Evolutionary conservation across 1,284 basidiomycete genomes (phyloP).

Genomic region (Boletus mariae): DNA sequence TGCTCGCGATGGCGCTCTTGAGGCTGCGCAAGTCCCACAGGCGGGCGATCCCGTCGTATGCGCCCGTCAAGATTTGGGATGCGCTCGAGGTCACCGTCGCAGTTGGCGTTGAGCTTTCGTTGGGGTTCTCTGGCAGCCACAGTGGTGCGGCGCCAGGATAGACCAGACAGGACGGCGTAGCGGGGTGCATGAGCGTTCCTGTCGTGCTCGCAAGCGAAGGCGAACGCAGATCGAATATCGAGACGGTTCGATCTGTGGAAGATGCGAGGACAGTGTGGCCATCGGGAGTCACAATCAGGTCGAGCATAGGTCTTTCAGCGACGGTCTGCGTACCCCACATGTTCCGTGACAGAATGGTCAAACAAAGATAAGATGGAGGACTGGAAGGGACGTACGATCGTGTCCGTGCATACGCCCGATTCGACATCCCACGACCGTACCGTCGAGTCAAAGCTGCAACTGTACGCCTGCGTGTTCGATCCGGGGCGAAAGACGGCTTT

Average conservation of each 20-base stretch:
- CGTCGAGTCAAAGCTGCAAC: slow-evolving; percentile 76
- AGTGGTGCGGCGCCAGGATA: slow-evolving; percentile 31
- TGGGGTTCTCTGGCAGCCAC: slow-evolving; percentile 9
- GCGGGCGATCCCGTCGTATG: slow-evolving; percentile 79
- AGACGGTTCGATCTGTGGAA: slow-evolving; percentile 68
- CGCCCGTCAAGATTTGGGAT: slow-evolving; percentile 69
- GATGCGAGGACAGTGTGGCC: slow-evolving; percentile 50
- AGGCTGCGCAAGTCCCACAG: slow-evolving; percentile 84
- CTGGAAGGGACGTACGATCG: slow-evolving; percentile 38
- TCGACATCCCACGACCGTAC: slow-evolving; percentile 72
- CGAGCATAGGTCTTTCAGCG: slow-evolving; percentile 69
- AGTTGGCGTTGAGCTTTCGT: neutral
- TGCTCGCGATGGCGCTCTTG: slow-evolving; percentile 61
- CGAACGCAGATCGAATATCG: slow-evolving; percentile 61
- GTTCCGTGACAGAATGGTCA: neutral
- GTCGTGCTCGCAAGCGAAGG: slow-evolving; percentile 41
- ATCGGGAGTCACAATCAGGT: slow-evolving; percentile 45
- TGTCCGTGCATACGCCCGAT: slow-evolving; percentile 60
- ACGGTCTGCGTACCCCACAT: slow-evolving; percentile 42
- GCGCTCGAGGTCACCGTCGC: neutral
- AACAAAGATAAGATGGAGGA: neutral
- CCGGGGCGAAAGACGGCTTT: slow-evolving; percentile 48
- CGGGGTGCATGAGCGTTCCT: slow-evolving; percentile 60
- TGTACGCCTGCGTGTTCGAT: slow-evolving; percentile 46
- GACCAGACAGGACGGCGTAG: slow-evolving; percentile 73